Evolutionary conservation across 2,329 filamentous ascomycete genomes (phyloP), one percentile per base, ranked within the genome.

Genomic region (Ascochyta clinopodiicola): DNA sequence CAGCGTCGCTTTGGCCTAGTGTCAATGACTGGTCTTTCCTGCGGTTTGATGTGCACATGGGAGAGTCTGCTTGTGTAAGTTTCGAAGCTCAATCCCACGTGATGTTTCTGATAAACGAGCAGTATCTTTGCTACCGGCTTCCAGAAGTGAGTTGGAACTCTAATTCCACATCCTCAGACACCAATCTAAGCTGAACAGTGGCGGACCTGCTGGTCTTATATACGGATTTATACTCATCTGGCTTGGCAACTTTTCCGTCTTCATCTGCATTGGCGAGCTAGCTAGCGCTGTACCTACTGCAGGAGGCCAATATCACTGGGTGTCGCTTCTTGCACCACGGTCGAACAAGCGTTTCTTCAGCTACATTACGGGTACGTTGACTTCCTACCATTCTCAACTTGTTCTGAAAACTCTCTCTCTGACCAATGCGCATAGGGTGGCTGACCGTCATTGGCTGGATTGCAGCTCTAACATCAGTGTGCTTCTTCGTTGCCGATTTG

Each of bases 371-470:
- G 72, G 72, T 74, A 65, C 9, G 10, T 5, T 15, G 12, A 13
- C 10, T 31, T 31, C 4, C 12, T 31, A 12, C 29, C 5, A 6
- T 15, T 31, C 15, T 6, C 1, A 19, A 6, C 5, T 48, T 1
- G 12, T 36, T 4, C 8, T 17, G 8, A 36, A 7, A 4, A 22
- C 24, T 3, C 15, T 6, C 15, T 6, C 7, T 17, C 19, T 19
- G n/a, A 32, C 61, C 69, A 39, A 71, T 22, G 1, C 17, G 10
- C 6, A 0, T 34, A 74, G 78, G 79, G 7, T 81, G 79, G 79
- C 71, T 79, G 5, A 77, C 76, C 15, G 76, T 78, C 1, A 67
- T 78, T 15, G 78, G 77, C 3, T 79, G 78, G 78, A 77, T 78
- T 40, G 75, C 76, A 21, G 71, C 66, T 55, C 65, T 68, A 57